Conservation (phyloP, 345 rosid species). For the Lumnitzera racemosa region DNA sequence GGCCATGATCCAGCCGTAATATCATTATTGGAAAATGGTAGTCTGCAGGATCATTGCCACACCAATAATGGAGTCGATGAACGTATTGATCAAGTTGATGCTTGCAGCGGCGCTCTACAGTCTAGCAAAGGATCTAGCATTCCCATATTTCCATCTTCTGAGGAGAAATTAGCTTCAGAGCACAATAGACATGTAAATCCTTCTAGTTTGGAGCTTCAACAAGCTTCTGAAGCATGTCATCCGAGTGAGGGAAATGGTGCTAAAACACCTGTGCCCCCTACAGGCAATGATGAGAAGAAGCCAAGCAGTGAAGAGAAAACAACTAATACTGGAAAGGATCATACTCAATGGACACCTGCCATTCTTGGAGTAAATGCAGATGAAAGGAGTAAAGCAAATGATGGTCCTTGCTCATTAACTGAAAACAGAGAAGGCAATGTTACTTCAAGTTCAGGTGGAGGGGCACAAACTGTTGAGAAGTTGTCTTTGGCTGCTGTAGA, state of each 20-base stretch:
- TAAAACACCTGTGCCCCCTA: slow-evolving; percentile 10
- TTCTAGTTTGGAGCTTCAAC: slow-evolving; percentile 11
- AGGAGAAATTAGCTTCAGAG: slow-evolving; percentile 22
- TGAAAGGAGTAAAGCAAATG: slow-evolving; percentile 17
- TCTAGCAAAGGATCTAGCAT: no score
- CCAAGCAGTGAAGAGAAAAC: slow-evolving; percentile 7
- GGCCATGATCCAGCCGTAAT: slow-evolving; percentile 28
- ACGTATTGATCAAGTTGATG: no score
- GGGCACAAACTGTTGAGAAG: slow-evolving; percentile 19
- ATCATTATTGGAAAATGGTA: slow-evolving; percentile 18
- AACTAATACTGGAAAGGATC: not conserved
- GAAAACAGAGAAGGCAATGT: slow-evolving; percentile 23
- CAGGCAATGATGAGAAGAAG: slow-evolving; percentile 15
- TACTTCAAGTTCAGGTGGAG: slow-evolving; percentile 11
- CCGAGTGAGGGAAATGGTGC: slow-evolving; percentile 34
- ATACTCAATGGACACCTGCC: slow-evolving; percentile 18
- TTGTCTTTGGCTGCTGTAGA: slow-evolving; percentile 3
- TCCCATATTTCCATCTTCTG: not conserved
- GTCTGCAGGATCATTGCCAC: slow-evolving; percentile 18
- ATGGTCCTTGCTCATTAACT: slow-evolving; percentile 11
- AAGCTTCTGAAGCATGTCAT: slow-evolving; percentile 25
- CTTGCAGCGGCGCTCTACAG: no score
- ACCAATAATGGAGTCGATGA: slow-evolving; percentile 17
- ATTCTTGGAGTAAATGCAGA: slow-evolving; percentile 13
- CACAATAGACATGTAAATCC: not conserved